These are phyloP conservation scores for Globisporangium abappressorium DNA, from an alignment of 352 stramenopile genomes.

Conservation along the genomic window DNA sequence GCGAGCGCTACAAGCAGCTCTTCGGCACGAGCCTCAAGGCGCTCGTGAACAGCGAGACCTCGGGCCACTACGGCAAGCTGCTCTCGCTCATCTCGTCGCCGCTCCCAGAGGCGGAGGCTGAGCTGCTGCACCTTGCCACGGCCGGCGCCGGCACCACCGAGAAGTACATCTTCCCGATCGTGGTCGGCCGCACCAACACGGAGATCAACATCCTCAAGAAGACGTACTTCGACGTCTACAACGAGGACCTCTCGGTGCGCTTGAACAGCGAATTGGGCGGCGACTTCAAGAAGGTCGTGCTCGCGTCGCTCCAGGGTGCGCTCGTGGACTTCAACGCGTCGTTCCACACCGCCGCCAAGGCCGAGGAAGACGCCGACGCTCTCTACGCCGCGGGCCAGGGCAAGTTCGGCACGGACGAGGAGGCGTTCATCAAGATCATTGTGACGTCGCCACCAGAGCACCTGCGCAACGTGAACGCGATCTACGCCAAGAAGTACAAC, in stretches of 20 bases:
- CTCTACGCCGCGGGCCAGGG: constrained; percentile 75
- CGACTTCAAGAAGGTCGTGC: constrained; percentile 66
- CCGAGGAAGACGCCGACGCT: constrained; percentile 48
- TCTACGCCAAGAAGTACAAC: constrained; percentile 33
- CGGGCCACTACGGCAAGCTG: constrained; percentile 62
- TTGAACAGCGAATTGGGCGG: constrained; percentile 61
- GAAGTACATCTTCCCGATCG: constrained; percentile 63
- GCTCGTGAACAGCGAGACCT: constrained; percentile 62
- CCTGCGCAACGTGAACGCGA: constrained; percentile 25
- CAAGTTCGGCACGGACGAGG: constrained; percentile 59
- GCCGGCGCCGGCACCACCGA: constrained; percentile 70
- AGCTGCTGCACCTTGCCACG: constrained; percentile 60
- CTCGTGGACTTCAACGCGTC: constrained; percentile 50
- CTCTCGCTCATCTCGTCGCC: constrained; percentile 49
- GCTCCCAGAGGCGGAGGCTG: constrained; percentile 61
- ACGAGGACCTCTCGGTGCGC: constrained; percentile 53
- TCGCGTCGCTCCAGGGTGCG: constrained; percentile 58
- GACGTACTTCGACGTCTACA: constrained; percentile 65
- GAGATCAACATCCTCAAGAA: constrained; percentile 82
- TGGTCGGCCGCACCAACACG: constrained; percentile 63
- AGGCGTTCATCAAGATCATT: constrained; percentile 33
- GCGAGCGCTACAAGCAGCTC: constrained; percentile 61
- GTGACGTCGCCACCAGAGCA: constrained; percentile 26
- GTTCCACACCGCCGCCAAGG: constrained; percentile 60
- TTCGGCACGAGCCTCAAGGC: constrained; percentile 55